phyloP scores from a whole-genome alignment of 192 early-diverging fungal species.

The Cladochytrium replicatum region DNA sequence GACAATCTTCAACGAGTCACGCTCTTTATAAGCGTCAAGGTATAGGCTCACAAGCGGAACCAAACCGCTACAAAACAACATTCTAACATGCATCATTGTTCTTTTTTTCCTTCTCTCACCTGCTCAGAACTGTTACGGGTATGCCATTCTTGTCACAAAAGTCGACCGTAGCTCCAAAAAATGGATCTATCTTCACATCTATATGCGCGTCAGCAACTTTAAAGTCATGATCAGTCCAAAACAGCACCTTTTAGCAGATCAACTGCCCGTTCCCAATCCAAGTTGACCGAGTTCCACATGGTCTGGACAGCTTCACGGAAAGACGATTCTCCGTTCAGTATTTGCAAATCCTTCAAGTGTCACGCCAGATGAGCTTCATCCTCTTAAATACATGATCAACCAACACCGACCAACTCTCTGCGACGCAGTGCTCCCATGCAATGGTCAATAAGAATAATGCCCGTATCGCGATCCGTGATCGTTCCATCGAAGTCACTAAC shows the following conservation, averaged over 20 bases:
- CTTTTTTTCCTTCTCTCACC: conserved; percentile 10
- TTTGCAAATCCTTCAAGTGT: conserved; percentile 7
- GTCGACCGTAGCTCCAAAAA: conserved; percentile 45
- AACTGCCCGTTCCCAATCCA: conserved; percentile 35
- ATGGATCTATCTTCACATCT: conserved; percentile 52
- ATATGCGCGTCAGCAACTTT: neutral
- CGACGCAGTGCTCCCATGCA: conserved; percentile 18
- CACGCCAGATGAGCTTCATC: neutral
- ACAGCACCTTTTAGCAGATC: conserved; percentile 20
- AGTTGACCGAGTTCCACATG: conserved; percentile 41
- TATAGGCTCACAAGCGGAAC: conserved; percentile 38
- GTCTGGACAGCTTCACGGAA: conserved; percentile 36
- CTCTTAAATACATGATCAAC: neutral
- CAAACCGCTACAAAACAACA: conserved; percentile 42
- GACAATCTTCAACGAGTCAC: conserved; percentile 37
- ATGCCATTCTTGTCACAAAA: conserved; percentile 36
- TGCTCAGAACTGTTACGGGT: conserved; percentile 56
- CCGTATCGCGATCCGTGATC: conserved; percentile 29
- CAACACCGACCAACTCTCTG: neutral
- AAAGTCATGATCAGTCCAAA: neutral
- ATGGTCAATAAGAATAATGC: conserved; percentile 32
- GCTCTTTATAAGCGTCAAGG: conserved; percentile 33
- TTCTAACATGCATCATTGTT: neutral
- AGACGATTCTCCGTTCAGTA: conserved; percentile 24
- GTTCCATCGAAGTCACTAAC: no score